Conservation (phyloP, 2,329 filamentous ascomycete genomes). For the Botrytis squamosa region DNA sequence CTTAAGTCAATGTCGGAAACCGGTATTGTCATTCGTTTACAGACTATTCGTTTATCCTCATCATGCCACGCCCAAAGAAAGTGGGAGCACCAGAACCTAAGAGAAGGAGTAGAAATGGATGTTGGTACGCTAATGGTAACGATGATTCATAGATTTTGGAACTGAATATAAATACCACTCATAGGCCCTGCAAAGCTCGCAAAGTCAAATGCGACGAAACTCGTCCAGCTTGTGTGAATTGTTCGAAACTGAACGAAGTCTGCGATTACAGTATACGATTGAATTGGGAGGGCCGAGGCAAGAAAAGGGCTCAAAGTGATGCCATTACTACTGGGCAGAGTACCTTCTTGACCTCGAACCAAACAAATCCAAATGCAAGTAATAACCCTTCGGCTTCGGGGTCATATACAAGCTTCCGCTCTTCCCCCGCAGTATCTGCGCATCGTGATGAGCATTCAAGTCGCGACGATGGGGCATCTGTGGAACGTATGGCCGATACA, state of each 20-base stretch:
- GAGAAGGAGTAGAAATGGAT: constrained; percentile 65
- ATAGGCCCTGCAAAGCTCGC: constrained; percentile 74
- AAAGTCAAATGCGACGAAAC: constrained; percentile 83
- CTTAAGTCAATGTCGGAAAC: constrained; percentile 9
- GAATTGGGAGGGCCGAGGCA: constrained; percentile 75
- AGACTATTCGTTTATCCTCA: constrained; percentile 16
- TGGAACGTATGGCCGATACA: neutral
- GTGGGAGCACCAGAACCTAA: constrained; percentile 63
- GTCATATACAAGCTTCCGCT: neutral
- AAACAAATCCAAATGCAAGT: neutral
- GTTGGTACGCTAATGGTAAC: constrained; percentile 53
- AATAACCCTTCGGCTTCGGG: neutral
- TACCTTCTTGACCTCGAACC: constrained; percentile 24
- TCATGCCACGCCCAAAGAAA: constrained; percentile 66
- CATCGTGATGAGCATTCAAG: neutral
- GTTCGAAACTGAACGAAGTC: constrained; percentile 65
- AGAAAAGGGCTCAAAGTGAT: constrained; percentile 49
- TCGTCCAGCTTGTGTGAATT: constrained; percentile 70
- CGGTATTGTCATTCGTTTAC: neutral
- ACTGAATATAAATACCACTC: constrained; percentile 10
- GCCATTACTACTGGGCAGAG: constrained; percentile 18
- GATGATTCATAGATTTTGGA: constrained; percentile 15
- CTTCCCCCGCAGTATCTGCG: neutral
- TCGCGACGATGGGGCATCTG: neutral
- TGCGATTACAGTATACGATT: constrained; percentile 81